phyloP scores from a whole-genome alignment of 2,329 filamentous ascomycete genomes.

The Corynespora cassiicola region DNA sequence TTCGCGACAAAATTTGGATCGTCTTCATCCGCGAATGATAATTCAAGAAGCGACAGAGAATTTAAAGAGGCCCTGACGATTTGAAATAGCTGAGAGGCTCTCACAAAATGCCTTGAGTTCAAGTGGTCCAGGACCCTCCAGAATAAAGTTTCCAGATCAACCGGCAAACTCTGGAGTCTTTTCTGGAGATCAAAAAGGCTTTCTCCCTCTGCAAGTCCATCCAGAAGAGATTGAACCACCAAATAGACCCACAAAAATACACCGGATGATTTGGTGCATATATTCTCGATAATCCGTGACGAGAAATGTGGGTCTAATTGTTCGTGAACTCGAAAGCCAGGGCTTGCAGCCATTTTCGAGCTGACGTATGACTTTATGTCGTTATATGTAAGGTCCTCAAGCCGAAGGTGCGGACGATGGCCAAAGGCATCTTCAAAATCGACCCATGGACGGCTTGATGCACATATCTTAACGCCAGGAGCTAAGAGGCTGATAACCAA shows the following conservation, averaged over 20 bases:
- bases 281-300: conserved; percentile 1
- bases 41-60: conserved; percentile 12
- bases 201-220: conserved; percentile 14
- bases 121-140: conserved; percentile 14
- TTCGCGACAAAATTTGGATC: conserved; percentile 5
- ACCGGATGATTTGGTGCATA: conserved; percentile 17
- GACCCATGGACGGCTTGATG: conserved; percentile 34
- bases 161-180: conserved; percentile 14
- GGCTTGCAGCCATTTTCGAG: neutral
- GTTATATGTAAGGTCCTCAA: conserved; percentile 27
- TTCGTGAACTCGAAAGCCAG: too few relatives aligned
- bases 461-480: conserved; percentile 28
- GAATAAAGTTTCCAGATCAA: conserved; percentile 19
- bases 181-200: conserved; percentile 9
- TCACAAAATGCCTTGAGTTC: conserved; percentile 7
- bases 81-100: conserved; percentile 19
- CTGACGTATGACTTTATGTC: conserved; percentile 22
- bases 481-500: neutral
- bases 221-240: conserved; percentile 16
- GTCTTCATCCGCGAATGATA: conserved; percentile 19
- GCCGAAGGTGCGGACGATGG: conserved; percentile 21
- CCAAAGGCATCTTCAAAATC: conserved; percentile 30
- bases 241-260: conserved; percentile 28
- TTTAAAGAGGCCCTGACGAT: conserved; percentile 6
- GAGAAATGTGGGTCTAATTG: neutral